These are phyloP conservation scores for Rubia balearica DNA, from an alignment of 305 asterid species.

Conservation along the genomic window DNA sequence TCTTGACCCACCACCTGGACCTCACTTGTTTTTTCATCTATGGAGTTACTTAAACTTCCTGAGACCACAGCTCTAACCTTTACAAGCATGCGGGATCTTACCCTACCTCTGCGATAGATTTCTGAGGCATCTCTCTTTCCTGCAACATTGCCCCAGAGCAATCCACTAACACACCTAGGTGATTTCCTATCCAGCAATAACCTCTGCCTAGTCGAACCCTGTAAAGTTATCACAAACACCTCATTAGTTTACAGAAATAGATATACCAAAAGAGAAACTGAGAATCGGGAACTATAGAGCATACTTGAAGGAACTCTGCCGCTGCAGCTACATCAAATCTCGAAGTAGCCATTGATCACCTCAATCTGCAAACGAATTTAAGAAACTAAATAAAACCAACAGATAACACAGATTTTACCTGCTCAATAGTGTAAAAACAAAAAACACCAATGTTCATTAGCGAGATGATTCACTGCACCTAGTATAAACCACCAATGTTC, in stretches of 20 bases:
- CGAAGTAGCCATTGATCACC: constrained; percentile 19
- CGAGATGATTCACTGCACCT: not conserved
- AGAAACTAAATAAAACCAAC: not conserved
- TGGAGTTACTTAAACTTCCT: constrained; percentile 33
- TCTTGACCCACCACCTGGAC: constrained; percentile 23
- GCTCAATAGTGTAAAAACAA: not conserved
- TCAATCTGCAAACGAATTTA: not conserved
- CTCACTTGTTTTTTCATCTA: constrained; percentile 20
- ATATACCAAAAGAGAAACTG: not conserved
- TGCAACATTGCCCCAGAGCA: constrained; percentile 55
- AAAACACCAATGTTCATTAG: not conserved
- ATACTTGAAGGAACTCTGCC: constrained; percentile 21
- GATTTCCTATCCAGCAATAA: constrained; percentile 46
- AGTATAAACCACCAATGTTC: not conserved
- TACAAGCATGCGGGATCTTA: constrained; percentile 17
- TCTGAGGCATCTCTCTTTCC: constrained; percentile 23
- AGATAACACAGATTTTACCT: not conserved
- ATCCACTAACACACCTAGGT: constrained; percentile 36
- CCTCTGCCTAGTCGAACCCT: constrained; percentile 71
- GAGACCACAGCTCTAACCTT: constrained; percentile 51
- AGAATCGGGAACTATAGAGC: not conserved
- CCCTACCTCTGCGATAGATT: constrained; percentile 28
- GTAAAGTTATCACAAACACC: constrained; percentile 13
- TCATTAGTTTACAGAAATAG: not conserved
- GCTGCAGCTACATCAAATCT: constrained; percentile 20